These are phyloP conservation scores for Cladophialophora bantiana DNA, from an alignment of 2,329 filamentous ascomycete genomes.

Conservation along the genomic window DNA sequence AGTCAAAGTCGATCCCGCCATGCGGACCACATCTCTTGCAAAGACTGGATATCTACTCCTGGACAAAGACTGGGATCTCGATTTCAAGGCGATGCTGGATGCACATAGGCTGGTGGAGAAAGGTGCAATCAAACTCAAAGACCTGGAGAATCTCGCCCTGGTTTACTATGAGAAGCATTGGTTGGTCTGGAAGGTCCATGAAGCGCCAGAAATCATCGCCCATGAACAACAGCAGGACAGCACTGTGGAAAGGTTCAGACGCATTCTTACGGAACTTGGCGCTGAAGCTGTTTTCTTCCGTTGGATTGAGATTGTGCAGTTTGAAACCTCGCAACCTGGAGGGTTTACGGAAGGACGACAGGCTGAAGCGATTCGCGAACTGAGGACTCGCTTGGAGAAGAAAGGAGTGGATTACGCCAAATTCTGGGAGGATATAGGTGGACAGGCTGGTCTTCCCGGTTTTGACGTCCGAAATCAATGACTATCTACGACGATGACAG, in stretches of 20 bases:
- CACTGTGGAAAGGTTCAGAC: conserved; percentile 81
- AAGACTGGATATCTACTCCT: conserved; percentile 91
- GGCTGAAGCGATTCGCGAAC: conserved; percentile 73
- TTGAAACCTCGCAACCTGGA: conserved; percentile 77
- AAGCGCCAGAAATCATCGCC: conserved; percentile 52
- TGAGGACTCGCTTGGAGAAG: conserved; percentile 75
- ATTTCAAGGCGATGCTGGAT: conserved; percentile 80
- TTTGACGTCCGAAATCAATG: conserved; percentile 40
- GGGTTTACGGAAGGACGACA: conserved; percentile 80
- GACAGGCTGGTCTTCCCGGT: conserved; percentile 64
- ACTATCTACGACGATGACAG: background rate
- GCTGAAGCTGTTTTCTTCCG: conserved; percentile 91
- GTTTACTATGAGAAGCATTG: conserved; percentile 68
- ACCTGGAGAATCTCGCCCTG: conserved; percentile 74
- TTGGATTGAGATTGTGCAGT: conserved; percentile 93
- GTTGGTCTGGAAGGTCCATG: conserved; percentile 67
- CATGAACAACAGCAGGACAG: conserved; percentile 65
- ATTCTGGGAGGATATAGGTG: conserved; percentile 75
- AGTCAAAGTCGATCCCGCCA: conserved; percentile 69
- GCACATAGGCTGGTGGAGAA: conserved; percentile 73
- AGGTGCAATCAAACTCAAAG: conserved; percentile 61
- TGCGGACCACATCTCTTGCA: conserved; percentile 69
- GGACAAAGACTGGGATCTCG: conserved; percentile 84
- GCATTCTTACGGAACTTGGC: conserved; percentile 74
- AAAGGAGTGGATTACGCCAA: conserved; percentile 82